Conservation (phyloP, 225 moss, liverwort and hornwort genomes). For the Sphagnum tenellum region DNA sequence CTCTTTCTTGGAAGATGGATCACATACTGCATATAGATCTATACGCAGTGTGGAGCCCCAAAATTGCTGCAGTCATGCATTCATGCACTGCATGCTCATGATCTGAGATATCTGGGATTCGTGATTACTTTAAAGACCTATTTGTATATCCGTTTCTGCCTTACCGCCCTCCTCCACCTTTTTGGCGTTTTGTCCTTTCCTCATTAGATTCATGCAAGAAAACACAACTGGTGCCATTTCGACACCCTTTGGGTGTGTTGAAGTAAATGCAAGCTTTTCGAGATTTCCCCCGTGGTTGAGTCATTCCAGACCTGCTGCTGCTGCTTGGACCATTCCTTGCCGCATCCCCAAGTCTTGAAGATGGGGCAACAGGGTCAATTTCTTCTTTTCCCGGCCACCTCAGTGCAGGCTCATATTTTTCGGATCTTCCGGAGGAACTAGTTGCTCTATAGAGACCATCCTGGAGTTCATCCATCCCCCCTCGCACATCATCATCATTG, state of each 20-base stretch:
- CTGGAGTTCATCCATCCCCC: no score
- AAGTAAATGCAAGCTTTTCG: slow-evolving; percentile 89
- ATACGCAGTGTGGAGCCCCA: no score
- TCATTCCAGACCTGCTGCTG: slow-evolving; percentile 21
- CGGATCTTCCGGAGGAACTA: slow-evolving; percentile 10
- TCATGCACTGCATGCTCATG: no score
- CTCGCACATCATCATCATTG: slow-evolving; percentile 14
- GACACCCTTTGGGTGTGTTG: slow-evolving; percentile 73
- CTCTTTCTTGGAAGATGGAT: no score
- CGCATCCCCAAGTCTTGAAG: slow-evolving; percentile 33
- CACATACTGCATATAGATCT: no score
- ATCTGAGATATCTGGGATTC: no score
- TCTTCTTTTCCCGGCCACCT: slow-evolving; percentile 58
- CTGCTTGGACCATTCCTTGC: slow-evolving; percentile 7
- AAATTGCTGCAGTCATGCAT: no score
- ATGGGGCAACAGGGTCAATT: slow-evolving; percentile 29
- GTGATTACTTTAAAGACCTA: no score
- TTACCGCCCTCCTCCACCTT: slow-evolving; percentile 37
- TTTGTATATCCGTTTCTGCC: slow-evolving; percentile 20
- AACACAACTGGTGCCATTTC: slow-evolving; percentile 72
- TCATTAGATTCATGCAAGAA: slow-evolving; percentile 71
- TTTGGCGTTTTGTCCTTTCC: slow-evolving; percentile 39
- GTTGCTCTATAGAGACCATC: slow-evolving; percentile 2
- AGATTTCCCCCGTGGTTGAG: slow-evolving; percentile 43
- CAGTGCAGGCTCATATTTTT: slow-evolving; percentile 9